phyloP scores from a whole-genome alignment of 139 green algal genomes.

The Auxenochlorella pyrenoidosa region DNA sequence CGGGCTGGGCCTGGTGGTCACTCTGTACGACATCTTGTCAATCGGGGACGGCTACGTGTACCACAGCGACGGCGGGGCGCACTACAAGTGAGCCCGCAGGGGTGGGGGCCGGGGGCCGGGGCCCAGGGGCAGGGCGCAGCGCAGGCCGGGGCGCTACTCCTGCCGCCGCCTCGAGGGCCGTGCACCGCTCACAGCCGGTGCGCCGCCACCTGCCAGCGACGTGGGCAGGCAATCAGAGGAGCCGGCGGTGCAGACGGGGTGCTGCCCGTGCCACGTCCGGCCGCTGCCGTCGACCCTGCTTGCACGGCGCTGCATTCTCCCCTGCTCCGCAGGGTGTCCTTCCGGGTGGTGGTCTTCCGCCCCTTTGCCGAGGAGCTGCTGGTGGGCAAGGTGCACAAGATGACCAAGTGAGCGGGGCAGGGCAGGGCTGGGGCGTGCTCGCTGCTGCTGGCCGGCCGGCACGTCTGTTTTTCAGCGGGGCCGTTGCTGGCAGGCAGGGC shows the following conservation, averaged over 20 bases:
- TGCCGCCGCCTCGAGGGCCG: no score
- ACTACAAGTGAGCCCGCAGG: conserved; percentile 55
- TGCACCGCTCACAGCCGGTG: no score
- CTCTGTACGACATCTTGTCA: conserved; percentile 87
- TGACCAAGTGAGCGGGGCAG: conserved; percentile 56
- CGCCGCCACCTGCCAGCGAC: no score
- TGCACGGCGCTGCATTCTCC: no score
- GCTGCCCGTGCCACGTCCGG: no score
- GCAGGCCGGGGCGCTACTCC: no score
- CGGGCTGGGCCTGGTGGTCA: conserved; percentile 83
- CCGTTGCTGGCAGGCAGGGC: no score
- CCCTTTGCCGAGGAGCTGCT: conserved; percentile 91
- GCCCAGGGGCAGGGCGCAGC: background rate
- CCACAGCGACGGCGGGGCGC: conserved; percentile 79
- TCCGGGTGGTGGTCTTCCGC: conserved; percentile 89
- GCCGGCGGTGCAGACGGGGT: no score
- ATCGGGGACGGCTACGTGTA: conserved; percentile 86
- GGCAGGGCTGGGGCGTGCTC: background rate
- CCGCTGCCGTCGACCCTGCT: background rate
- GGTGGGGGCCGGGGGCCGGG: background rate
- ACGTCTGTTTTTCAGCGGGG: no score
- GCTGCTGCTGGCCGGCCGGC: no score
- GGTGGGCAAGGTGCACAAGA: conserved; percentile 75
- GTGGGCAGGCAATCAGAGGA: no score
- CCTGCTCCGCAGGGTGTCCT: conserved; percentile 56